Evolutionary conservation across 345 rosid species (phyloP).

Genomic region (thale cress (Arabidopsis thaliana)): DNA sequence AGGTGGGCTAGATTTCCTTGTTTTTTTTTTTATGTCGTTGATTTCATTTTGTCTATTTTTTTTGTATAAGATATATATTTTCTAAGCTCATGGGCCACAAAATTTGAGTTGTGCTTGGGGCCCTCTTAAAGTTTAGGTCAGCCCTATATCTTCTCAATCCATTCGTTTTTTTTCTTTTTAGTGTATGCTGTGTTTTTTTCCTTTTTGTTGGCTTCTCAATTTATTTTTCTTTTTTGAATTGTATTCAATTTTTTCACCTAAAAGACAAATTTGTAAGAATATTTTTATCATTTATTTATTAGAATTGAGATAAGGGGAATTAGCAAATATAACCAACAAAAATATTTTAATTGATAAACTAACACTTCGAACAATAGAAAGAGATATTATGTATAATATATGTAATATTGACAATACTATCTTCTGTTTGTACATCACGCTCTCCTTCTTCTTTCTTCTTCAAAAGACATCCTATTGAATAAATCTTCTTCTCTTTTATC

Average conservation of each 20-base stretch:
- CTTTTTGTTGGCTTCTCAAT: neutral
- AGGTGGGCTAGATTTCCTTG: neutral
- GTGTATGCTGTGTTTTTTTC: neutral
- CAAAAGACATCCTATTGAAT: too few relatives aligned
- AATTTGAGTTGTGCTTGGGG: neutral
- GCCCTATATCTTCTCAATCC: neutral
- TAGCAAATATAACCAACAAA: too few relatives aligned
- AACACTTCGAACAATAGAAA: too few relatives aligned
- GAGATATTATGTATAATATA: too few relatives aligned
- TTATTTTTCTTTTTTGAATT: neutral
- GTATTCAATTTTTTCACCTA: neutral
- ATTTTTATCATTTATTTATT: neutral
- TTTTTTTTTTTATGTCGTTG: neutral
- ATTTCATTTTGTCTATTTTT: neutral
- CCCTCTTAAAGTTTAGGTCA: neutral
- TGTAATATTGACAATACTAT: too few relatives aligned
- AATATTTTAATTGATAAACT: too few relatives aligned
- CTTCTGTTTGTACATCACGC: too few relatives aligned
- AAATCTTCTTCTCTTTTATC: too few relatives aligned
- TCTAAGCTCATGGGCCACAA: constrained; percentile 8
- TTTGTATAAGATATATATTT: too few relatives aligned
- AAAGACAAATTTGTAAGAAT: neutral
- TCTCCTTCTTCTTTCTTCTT: too few relatives aligned
- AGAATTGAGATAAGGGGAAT: neutral
- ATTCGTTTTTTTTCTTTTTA: neutral